Base-by-base conservation (phyloP, 257 asterid species). In the Solanum bukasovii region DNA sequence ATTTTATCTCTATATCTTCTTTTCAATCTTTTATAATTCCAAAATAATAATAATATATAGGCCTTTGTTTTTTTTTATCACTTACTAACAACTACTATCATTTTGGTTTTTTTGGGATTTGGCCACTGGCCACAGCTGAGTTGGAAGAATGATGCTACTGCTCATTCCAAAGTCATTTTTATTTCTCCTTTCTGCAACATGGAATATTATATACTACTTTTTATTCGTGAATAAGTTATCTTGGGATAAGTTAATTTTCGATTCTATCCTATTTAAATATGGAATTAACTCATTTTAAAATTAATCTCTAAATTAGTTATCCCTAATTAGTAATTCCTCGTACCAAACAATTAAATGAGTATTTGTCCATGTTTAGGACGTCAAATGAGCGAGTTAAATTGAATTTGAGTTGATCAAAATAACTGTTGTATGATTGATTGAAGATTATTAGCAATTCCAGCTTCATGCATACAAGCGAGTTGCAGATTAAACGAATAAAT, bases 351-450 rank as follows among this genome's bases (percentile, higher is more conserved):
- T 29, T 29, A 29, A 29, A 29, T n/a, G 1, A 14, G 7, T 31
- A 0, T 71, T 71, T 71, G 13, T 20, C n/a, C 25, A 7, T 71
- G 2, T 33, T 33, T 31, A 13, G 1, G 6, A 7, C 9, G n/a
- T 29, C 23, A 70, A 14, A 29, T 29, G 10, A 70, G 12, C 13
- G 3, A 2, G 3, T 29, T 70, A 4, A 0, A 13, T 0, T 71
- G 0, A 71, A 16, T 71, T 71, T 71, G 13, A 0, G 21, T 71
- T 0, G 4, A 16, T 71, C 4, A 71, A 33, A 31, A 14, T 71
- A 23, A 1, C 0, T 2, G 1, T 33, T 37, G 1, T 31, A 16
- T 71, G 2, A 0, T 68, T 70, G 40, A 13, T 70, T 0, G 23
- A 3, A 70, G 4, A 7, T 29, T 31, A 2, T 4, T 31, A 31